phyloP scores from a whole-genome alignment of 164 flowering plant genomes.

The Platanus orientalis region DNA sequence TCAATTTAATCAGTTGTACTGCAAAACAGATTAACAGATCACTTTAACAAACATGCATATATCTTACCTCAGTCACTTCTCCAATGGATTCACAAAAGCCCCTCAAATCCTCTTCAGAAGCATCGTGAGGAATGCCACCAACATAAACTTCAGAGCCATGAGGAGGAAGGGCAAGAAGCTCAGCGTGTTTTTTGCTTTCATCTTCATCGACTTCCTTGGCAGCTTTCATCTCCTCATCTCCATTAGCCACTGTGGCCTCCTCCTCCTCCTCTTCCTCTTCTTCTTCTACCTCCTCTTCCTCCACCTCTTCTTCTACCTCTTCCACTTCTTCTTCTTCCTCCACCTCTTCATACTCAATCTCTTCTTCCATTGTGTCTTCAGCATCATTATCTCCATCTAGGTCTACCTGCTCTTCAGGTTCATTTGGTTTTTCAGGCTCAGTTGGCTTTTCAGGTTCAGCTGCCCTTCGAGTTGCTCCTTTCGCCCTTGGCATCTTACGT shows the following conservation, averaged over 20 bases:
- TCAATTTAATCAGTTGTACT: neutral
- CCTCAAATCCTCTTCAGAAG: conserved; percentile 61
- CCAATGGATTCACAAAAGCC: conserved; percentile 64
- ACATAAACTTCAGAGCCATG: conserved; percentile 90
- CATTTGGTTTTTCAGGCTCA: neutral
- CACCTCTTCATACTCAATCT: conserved; percentile 67
- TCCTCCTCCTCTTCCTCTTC: too few species aligned
- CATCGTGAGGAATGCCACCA: conserved; percentile 74
- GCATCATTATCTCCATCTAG: conserved; percentile 50
- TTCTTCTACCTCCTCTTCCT: conserved; percentile 46
- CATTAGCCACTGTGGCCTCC: conserved; percentile 24
- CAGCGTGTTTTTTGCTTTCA: conserved; percentile 55
- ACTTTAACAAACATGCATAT: neutral
- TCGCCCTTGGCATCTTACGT: conserved; percentile 69
- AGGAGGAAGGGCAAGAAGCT: conserved; percentile 89
- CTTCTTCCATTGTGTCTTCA: conserved; percentile 62
- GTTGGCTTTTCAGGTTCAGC: conserved; percentile 9
- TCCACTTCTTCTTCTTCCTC: conserved; percentile 62
- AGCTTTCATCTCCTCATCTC: conserved; percentile 36
- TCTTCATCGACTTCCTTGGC: conserved; percentile 36
- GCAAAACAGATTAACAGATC: neutral
- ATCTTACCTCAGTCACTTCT: conserved; percentile 70
- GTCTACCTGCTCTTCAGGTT: conserved; percentile 56
- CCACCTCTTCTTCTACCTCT: conserved; percentile 48
- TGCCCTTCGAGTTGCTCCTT: conserved; percentile 24